Conservation (phyloP, 441 rosid species). For the Flueggea neowawraea region DNA sequence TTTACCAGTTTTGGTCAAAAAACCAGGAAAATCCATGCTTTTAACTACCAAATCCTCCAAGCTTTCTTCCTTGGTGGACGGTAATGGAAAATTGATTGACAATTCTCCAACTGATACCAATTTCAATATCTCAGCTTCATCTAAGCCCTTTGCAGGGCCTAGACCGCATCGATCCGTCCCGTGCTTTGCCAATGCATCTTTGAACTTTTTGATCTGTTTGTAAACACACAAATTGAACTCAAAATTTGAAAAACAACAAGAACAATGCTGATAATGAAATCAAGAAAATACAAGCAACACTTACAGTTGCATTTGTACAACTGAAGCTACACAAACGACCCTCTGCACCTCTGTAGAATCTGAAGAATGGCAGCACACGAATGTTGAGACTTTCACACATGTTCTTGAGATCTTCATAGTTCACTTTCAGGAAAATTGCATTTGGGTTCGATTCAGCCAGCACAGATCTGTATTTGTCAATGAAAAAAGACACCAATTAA, state of each 20-base stretch:
- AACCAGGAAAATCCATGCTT: constrained; percentile 13
- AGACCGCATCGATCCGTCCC: constrained; percentile 27
- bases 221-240: background rate
- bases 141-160: constrained; percentile 61
- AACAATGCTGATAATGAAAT: background rate
- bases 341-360: constrained; percentile 64
- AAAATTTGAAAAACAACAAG: background rate
- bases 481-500: background rate
- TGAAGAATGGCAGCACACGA: constrained; percentile 79
- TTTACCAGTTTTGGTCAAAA: constrained; percentile 6
- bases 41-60: constrained; percentile 12
- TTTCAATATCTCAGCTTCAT: constrained; percentile 39
- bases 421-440: constrained; percentile 60
- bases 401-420: constrained; percentile 52
- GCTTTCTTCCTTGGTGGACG: constrained; percentile 10
- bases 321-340: constrained; percentile 63
- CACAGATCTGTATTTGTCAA: constrained; percentile 44
- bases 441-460: constrained; percentile 60
- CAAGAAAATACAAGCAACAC: background rate
- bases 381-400: constrained; percentile 60
- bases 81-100: constrained; percentile 11
- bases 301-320: constrained; percentile 65
- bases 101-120: constrained; percentile 42
- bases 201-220: constrained; percentile 62
- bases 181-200: constrained; percentile 46